Base-by-base conservation (phyloP, 805 yeast genomes). In the Candida arabinofermentans region DNA sequence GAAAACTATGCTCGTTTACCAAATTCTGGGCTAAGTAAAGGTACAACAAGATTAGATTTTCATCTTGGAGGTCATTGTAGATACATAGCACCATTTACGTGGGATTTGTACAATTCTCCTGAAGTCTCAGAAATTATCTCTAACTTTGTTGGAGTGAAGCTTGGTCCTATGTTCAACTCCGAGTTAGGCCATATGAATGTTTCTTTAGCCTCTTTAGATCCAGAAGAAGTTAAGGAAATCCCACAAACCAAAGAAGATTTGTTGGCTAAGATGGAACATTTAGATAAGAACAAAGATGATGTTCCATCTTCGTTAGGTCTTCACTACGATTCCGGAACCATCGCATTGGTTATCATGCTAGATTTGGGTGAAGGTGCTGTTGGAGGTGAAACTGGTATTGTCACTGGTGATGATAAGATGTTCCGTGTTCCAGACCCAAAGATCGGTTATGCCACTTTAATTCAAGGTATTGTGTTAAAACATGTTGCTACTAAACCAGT, bases 101-200 rank as follows among this genome's bases (percentile, higher is more conserved):
- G 67, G 43, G 68, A 64, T 4, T 76, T 81, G 8, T 75, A 77
- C 76, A 67, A 64, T 5, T 72, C 70, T 46, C 79, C 79, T 14
- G 67, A 66, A 46, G 67, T 79, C 3, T 53, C 68, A 50, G 72
- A 71, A 39, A 66, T 75, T 40, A 55, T 77, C 35, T 61, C 67
- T 36, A 62, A 47, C 9, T 75, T 76, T 72, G 75, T 80, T 7
- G 75, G 74, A 1, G 70, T 70, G 24, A 72, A 71, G 14, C 59
- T 73, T 43, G 68, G 66, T 40, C 56, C 67, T 9, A 62, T 71
- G 16, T 69, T 70, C 67, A 78, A 76, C 46, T 74, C 68, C 47
- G 82, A 77, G 52, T 63, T 73, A 37, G 79, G 74, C 14, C 77
- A 73, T 41, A 62, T 70, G 29, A 78, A 78, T 54, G 60, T 73